These are phyloP conservation scores for Phytophthora foliorum DNA, from an alignment of 352 stramenopile species.

Conservation along the genomic window DNA sequence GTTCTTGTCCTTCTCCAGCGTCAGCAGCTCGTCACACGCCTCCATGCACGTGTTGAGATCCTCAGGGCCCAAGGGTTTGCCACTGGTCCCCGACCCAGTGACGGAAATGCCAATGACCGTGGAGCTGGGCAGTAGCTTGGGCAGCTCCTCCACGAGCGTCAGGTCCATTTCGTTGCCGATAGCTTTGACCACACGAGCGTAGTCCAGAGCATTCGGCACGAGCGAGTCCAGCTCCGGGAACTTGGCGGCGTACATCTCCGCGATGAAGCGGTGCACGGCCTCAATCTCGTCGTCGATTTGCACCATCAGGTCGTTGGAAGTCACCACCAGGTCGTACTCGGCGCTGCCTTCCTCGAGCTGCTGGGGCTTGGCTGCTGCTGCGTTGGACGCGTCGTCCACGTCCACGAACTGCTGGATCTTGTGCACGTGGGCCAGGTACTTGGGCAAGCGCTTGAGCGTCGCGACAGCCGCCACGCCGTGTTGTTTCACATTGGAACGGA, in stretches of 20 bases:
- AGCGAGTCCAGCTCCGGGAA: slow-evolving; percentile 97
- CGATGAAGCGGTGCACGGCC: slow-evolving; percentile 91
- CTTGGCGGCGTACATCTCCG: slow-evolving; percentile 93
- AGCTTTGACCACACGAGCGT: slow-evolving; percentile 91
- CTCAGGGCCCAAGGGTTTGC: slow-evolving; percentile 74
- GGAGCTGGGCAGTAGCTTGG: slow-evolving; percentile 91
- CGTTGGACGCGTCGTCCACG: slow-evolving; percentile 41
- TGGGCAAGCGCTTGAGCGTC: slow-evolving; percentile 76
- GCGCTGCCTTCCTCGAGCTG: slow-evolving; percentile 66
- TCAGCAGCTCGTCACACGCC: slow-evolving; percentile 89
- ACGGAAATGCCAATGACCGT: slow-evolving; percentile 97
- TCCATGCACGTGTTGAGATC: slow-evolving; percentile 83
- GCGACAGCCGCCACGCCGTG: slow-evolving; percentile 67
- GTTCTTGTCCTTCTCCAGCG: slow-evolving; percentile 87
- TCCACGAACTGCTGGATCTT: slow-evolving; percentile 70
- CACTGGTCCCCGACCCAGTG: slow-evolving; percentile 92
- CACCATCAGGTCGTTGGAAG: slow-evolving; percentile 94
- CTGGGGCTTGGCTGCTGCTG: slow-evolving; percentile 35
- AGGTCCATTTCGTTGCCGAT: slow-evolving; percentile 96
- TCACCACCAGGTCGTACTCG: slow-evolving; percentile 90
- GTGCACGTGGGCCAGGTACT: slow-evolving; percentile 78
- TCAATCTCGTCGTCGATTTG: slow-evolving; percentile 95
- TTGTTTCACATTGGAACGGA: slow-evolving; percentile 58
- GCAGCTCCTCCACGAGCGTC: slow-evolving; percentile 88
- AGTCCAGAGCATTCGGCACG: slow-evolving; percentile 93